Base-by-base conservation (phyloP, 805 yeast species). In the Wickerhamiella parazyma region DNA sequence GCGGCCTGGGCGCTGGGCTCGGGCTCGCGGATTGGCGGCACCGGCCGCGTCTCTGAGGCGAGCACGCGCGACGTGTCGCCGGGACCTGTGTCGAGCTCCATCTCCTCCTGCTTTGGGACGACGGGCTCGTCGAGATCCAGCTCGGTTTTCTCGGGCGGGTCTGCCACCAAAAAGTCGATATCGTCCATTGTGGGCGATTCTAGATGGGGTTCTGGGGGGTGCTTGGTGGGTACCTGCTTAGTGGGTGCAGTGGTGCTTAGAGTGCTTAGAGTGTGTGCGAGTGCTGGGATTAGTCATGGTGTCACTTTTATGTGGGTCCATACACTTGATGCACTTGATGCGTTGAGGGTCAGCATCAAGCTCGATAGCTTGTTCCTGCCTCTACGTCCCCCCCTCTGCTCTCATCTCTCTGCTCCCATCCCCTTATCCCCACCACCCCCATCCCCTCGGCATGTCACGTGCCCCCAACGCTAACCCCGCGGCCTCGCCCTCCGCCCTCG, bases 41-140 rank as follows among this genome's bases (percentile, higher is more conserved):
- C 31, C 16, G 31, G 31, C 31, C n/a, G 12, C 14, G 31, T 14
- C 31, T 28, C 31, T 11, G 16, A n/a, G 14, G n/a, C n/a, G n/a
- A 38, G 16, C n/a, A 21, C 14, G 24, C 22, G 26, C 10, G 43
- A 34, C 8, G 45, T 45, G n/a, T 41, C 43, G 10, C 47, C 44
- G 9, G 47, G 47, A 6, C 47, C 47, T 3, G 43, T 36, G n/a
- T 45, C 47, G 10, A 44, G 33, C 26, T 44, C 49, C 46, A 42
- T 45, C 26, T 53, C 51, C 12, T 49, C 51, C 21, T 18, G 20
- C 19, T 39, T 39, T 4, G 41, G 41, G n/a, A n/a, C 26, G 3
- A 26, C 31, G 16, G 31, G 31, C 31, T 28, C 31, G 31, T 5
- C 12, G 31, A 11, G 12, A 12, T 28, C 31, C 16, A 28, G 12